These are phyloP conservation scores for Aegilops bicornis DNA, from an alignment of 176 grass and related monocot genomes.

Conservation along the genomic window DNA sequence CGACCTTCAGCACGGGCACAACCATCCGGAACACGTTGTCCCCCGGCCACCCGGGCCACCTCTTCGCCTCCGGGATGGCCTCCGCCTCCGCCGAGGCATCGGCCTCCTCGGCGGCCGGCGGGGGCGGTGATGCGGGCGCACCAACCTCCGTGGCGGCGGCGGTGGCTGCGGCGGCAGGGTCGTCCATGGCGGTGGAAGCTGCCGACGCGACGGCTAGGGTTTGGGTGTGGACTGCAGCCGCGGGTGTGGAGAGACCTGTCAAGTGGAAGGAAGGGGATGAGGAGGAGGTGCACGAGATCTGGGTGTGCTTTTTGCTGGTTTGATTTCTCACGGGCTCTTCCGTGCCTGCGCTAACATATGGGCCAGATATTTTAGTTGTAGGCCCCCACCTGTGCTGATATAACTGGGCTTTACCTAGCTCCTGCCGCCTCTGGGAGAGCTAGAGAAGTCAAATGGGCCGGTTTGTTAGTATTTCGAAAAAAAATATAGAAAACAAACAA, in stretches of 20 bases:
- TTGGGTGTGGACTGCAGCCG: conserved; percentile 33
- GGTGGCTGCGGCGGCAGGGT: conserved; percentile 11
- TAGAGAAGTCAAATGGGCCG: too few species aligned
- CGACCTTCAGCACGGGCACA: conserved; percentile 79
- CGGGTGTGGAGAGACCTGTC: conserved; percentile 19
- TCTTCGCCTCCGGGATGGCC: conserved; percentile 43
- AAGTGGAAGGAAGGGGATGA: background rate
- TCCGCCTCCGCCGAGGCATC: background rate
- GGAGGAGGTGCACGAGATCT: conserved; percentile 26
- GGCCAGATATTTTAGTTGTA: background rate
- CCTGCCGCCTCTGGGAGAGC: too few species aligned
- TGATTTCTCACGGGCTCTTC: conserved; percentile 1
- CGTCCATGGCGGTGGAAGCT: conserved; percentile 35
- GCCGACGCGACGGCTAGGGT: conserved; percentile 44
- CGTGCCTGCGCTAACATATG: background rate
- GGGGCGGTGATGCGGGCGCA: background rate
- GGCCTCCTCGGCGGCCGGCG: background rate
- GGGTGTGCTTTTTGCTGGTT: background rate
- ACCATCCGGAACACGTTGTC: conserved; percentile 83
- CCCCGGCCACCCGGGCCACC: conserved; percentile 96
- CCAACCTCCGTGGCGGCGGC: conserved; percentile 15
- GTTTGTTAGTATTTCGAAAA: too few species aligned
- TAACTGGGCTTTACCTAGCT: too few species aligned
- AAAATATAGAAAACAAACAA: too few species aligned
- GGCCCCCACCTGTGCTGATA: background rate